Evolutionary conservation across 2,329 filamentous ascomycete genomes (phyloP), one percentile per base, ranked within the genome.

Genomic region (Rhynchosporium graminicola): DNA sequence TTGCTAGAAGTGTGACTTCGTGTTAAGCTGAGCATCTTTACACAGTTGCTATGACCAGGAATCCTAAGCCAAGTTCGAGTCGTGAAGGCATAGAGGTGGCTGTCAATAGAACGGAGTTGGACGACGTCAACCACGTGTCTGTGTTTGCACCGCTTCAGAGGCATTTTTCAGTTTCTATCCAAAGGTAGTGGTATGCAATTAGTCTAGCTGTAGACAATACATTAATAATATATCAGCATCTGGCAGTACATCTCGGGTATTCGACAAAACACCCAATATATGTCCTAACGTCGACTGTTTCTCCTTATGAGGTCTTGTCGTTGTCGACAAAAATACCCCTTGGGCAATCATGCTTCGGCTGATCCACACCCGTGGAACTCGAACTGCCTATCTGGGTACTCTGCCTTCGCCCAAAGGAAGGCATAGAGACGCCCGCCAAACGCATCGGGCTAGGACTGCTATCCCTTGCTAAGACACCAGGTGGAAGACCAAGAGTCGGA

Each of bases 401-500:
- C 33, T 59, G 63, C 50, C 66, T 65, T 55, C 69, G 63, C 13
- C 63, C 66, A 33, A 69, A 57, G 33, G 61, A 61, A 12, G 65
- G 66, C 59, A 67, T 66, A 7, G 65, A 48, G 15, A 58, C 59
- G 4, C 65, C 68, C 3, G 28, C 68, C 33, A 73, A 57, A 10
- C 69, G 61, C 65, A 71, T 69, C 8, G 68, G 67, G 47, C 63
- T 68, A 9, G 69, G 68, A 59, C 68, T 70, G 3, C 63, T 60
- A 59, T 71, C 70, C 55, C 68, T 68, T 28, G 74, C 77, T 63
- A 85, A 75, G 43, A 87, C 75, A 2, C 80, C 81, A 1, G 84
- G 84, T 47, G 84, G 84, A 65, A 88, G 70, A 2, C 85, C 85
- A 28, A 88, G 73, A 2, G 78, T 76, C 0, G 86, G 86, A 29